Base-by-base conservation (phyloP, 768 basidiomycete genomes). In the Agaricus sinodeliciosus region DNA sequence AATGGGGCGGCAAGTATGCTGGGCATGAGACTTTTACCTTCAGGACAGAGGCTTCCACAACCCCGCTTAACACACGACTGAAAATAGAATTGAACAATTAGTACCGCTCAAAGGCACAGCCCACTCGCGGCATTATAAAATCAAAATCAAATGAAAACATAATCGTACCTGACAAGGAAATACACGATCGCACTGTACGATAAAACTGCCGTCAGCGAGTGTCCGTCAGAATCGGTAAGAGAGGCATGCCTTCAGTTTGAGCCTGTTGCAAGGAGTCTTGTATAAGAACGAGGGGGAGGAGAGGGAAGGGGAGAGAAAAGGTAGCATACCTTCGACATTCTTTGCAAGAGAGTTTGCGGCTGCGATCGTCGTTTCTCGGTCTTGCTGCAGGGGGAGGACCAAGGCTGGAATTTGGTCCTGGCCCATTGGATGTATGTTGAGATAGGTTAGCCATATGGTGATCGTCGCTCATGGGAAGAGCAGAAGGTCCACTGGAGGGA, bases 21-120 rank as follows among this genome's bases (percentile, higher is more conserved):
- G 46, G 52, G 43, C 40, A 19, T 39, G 54, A 49, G 45, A 31
- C 31, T 59, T 63, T 3, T 45, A 79, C 80, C 80, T 58, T 81
- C 80, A 43, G 80, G 80, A 60, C 80, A 82, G 49, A 82, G 74
- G 54, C 77, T 80, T 3, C 78, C 79, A 57, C 82, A 83, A 31
- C 85, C 82, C 57, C 82, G 70, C 65, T 84, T 84, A 25, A 79
- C 78, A 60, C 82, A 84, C 47, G 81, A 82, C 77, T 79, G 58
- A 51, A 41, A 51, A 43, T 12, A 47, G 27, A 58, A 40, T 22
- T 3, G 22, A 22, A 22, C 22, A 58, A 56, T 31, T 31, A 31
- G 31, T 2, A 31, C 11, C 11, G 7, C 7, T 8, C 11, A 7
- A 31, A 31, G 11, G 31, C 31, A 7, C 7, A 31, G 31, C 31